These are phyloP conservation scores for Astraeus odoratus DNA, from an alignment of 768 basidiomycete genomes.

Conservation along the genomic window DNA sequence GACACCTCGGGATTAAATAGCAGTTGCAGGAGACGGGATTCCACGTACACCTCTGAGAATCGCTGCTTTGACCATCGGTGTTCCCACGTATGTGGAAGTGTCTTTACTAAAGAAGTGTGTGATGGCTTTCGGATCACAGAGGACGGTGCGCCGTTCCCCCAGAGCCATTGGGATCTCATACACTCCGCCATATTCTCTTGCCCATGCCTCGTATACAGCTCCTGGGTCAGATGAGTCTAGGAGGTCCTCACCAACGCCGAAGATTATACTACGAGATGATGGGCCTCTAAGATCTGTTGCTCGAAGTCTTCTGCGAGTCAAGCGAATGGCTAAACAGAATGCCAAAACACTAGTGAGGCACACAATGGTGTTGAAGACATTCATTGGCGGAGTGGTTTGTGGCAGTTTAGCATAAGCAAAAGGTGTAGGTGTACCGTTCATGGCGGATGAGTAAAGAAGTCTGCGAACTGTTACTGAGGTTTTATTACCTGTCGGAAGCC, in stretches of 20 bases:
- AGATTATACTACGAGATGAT: neutral
- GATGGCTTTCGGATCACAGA: constrained; percentile 41
- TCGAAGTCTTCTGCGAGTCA: neutral
- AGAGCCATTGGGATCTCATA: constrained; percentile 32
- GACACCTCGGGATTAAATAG: constrained; percentile 13
- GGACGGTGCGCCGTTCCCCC: constrained; percentile 28
- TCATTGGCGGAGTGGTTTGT: neutral
- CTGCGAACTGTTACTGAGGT: no score
- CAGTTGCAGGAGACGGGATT: neutral
- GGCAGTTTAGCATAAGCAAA: neutral
- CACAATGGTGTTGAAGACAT: neutral
- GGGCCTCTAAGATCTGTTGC: neutral
- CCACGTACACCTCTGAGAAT: constrained; percentile 27
- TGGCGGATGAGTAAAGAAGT: no score
- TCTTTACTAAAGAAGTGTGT: constrained; percentile 44
- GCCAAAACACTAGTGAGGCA: neutral
- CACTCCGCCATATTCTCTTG: constrained; percentile 36
- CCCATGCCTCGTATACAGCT: constrained; percentile 37
- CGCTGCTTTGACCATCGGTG: constrained; percentile 26
- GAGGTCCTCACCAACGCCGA: neutral
- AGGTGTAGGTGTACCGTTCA: no score
- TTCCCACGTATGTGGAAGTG: constrained; percentile 39
- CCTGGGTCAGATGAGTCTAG: neutral
- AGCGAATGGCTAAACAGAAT: neutral
- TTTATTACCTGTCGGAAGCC: no score